A percentile compares a stretch with the other conserved stretches of the same genome.
These are phyloP conservation scores for Rosa persica DNA, from an alignment of 306 rosid genomes.

Conservation along the genomic window DNA sequence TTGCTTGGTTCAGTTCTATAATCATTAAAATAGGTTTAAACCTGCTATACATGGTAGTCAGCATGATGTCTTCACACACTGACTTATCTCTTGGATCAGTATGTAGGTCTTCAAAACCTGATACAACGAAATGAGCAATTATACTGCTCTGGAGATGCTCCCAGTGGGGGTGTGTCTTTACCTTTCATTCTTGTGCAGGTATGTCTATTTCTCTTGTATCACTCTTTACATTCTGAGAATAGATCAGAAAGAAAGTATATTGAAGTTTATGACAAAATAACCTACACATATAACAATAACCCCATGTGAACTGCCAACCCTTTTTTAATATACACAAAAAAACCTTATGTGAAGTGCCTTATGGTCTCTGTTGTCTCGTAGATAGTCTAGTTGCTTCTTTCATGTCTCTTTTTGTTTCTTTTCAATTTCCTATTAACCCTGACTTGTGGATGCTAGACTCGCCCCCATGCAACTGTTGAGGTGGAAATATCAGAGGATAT, in stretches of 20 bases:
- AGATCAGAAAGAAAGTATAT: not conserved
- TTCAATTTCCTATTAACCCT: slow-evolving; percentile 1
- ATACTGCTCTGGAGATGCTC: slow-evolving; percentile 79
- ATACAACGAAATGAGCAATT: slow-evolving; percentile 85
- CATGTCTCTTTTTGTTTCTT: slow-evolving; percentile 5
- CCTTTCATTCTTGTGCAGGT: slow-evolving; percentile 98
- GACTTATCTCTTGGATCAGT: slow-evolving; percentile 47
- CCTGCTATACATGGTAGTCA: not conserved
- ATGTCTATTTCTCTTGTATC: slow-evolving; percentile 30
- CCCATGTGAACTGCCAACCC: not conserved
- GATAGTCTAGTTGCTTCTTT: slow-evolving; percentile 11
- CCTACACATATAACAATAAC: not conserved
- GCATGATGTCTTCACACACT: slow-evolving; percentile 21
- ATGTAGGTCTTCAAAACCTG: slow-evolving; percentile 85
- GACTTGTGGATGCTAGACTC: slow-evolving; percentile 56
- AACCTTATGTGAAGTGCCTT: not conserved
- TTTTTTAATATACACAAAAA: not conserved
- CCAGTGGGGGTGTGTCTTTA: slow-evolving; percentile 90
- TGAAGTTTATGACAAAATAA: not conserved
- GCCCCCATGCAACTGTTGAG: slow-evolving; percentile 98
- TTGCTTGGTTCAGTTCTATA: slow-evolving; percentile 10
- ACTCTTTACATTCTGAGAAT: slow-evolving; percentile 13
- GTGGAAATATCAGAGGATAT: slow-evolving; percentile 99
- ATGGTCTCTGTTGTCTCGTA: not conserved
- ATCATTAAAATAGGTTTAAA: not conserved